Base-by-base conservation (phyloP, 1,139 yeast genomes). In the Zygotorulaspora mrakii region DNA sequence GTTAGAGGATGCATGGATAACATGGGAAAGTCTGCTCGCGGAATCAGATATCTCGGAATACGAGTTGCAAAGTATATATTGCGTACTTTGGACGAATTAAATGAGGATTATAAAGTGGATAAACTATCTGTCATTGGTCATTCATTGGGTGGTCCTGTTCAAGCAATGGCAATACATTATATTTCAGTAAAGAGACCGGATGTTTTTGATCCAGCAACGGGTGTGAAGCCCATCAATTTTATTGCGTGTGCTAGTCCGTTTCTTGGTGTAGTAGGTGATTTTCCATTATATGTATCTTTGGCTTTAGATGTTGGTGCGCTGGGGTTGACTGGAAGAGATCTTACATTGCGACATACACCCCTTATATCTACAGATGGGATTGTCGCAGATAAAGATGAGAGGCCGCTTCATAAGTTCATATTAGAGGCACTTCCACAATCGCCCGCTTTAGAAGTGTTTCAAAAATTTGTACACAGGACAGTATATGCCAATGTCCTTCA, bases 91-190 rank as follows among this genome's bases (percentile, higher is more conserved):
- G 70, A 73, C 32, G 47, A 52, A 21, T 39, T 59, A 31, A 47
- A 46, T 17, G 63, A 62, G 20, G 60, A 64, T 28, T 60, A 57
- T 33, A 65, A 66, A 33, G 75, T 78, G 9, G 61, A 59, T 20
- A 70, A 69, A 44, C 71, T 79, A 5, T 79, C 85, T 0, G 79
- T 79, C 52, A 64, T 79, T 17, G 85, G 81, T 1, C 86, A 79
- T 57, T 79, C 85, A 0, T 58, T 79, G 23, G 86, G 86, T 31
- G 86, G 86, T 0, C 68, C 77, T 29, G 78, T 78, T 2, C 85
- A 79, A 55, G 71, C 82, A 0, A 78, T 76, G 66, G 77, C 83
- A 2, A 66, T 79, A 21, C 79, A 78, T 3, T 74, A 77, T 48
- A 65, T 73, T 13, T 60, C 67, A 3, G 62, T 67, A 35, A 70